Evolutionary conservation across 345 rosid species (phyloP), one percentile per base, ranked within the genome.

Genomic region (Crucihimalaya himalaica): DNA sequence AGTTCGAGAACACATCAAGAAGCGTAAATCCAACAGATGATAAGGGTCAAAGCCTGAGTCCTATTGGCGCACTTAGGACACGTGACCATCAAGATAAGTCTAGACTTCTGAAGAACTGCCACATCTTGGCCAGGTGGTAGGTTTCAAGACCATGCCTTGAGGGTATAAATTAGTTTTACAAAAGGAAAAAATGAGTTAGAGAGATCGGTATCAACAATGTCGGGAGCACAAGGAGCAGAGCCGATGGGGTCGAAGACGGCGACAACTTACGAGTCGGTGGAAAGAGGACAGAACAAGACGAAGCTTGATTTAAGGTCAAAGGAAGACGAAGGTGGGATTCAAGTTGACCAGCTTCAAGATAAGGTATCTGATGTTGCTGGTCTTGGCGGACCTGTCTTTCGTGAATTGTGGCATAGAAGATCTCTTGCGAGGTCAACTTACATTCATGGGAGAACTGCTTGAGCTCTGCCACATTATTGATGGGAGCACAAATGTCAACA

Each of bases 191-290:
- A 3, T 8, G 23, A 27, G 46, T 23, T 8, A 18, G 23, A 9
- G 2, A 31, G 28, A 13, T 37, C 5, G 8, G 40, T 23, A n/a
- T n/a, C n/a, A 61, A 32, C 5, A 18, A 87, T 85, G 88, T 88
- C 87, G 11, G 92, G 87, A 63, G 87, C 83, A 25, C 92, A 87
- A 70, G 89, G 88, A 64, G 89, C 89, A 63, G 81, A 86, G 68
- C 93, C 86, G 32, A 79, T 81, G 78, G 88, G 80, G 6, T 84
- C 87, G 8, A 78, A 16, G 70, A 84, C 87, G 27, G 85, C 84
- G 8, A 88, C 88, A 27, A 76, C 80, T 9, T 78, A 86, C 43
- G 84, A 81, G 72, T 81, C 85, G 4, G 85, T 84, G 27, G 74
- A 57, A 21, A 83, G 79, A 72, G 90, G 84, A 66, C 78, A 82